Conservation (phyloP, 169 alveolate genomes). For the Toxoplasma gondii region DNA sequence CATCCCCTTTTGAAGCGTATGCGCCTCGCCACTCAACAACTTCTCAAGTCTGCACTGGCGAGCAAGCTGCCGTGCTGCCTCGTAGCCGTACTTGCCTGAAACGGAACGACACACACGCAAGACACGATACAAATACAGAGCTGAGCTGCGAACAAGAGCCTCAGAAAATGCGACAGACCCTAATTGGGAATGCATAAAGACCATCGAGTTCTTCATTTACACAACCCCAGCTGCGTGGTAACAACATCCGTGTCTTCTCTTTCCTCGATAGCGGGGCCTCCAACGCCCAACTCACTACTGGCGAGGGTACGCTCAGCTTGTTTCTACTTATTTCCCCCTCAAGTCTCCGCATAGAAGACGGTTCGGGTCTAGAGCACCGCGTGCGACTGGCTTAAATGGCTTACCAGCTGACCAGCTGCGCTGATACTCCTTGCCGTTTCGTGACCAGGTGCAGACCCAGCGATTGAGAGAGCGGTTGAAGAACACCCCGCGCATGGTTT, state of each 20-base stretch:
- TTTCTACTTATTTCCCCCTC: too few relatives aligned
- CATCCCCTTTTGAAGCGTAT: conserved; percentile 58
- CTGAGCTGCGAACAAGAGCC: background rate
- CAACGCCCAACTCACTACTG: too few relatives aligned
- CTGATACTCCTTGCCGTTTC: conserved; percentile 57
- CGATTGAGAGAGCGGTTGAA: conserved; percentile 54
- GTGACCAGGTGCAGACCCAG: conserved; percentile 63
- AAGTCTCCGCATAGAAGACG: too few relatives aligned
- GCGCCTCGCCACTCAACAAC: conserved; percentile 59
- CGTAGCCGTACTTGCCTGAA: conserved; percentile 56
- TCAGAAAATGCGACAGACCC: background rate
- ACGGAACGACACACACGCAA: background rate
- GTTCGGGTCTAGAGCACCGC: too few relatives aligned
- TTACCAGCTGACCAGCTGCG: conserved; percentile 60
- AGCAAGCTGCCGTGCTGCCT: conserved; percentile 52
- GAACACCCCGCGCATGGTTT: conserved; percentile 63
- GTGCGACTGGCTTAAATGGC: background rate
- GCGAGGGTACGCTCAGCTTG: too few relatives aligned
- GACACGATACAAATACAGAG: background rate
- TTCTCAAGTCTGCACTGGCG: conserved; percentile 54
- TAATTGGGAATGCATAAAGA: background rate
- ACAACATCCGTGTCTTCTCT: too few relatives aligned
- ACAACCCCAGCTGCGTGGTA: too few relatives aligned
- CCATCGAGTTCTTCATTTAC: background rate
- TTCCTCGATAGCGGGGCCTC: too few relatives aligned